Evolutionary conservation across 2,329 filamentous ascomycete species (phyloP), one percentile per base, ranked within the genome.

Genomic region (Pseudocercospora ulei): DNA sequence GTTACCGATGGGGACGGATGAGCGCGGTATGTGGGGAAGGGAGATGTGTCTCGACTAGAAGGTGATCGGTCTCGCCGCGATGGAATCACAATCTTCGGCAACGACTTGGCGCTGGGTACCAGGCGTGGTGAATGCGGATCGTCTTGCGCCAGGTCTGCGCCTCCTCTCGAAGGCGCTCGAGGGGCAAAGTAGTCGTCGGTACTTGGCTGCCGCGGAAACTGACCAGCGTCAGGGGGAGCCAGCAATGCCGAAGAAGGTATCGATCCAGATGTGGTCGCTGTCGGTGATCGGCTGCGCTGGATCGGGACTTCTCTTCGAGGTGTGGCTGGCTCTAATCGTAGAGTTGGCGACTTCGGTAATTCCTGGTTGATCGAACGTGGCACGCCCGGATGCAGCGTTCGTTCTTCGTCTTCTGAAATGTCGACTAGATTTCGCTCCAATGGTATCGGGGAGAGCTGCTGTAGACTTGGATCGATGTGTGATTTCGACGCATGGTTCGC

Each of bases 1-100:
- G 72, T 67, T 4, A 65, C 65, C 7, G 54, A 55, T 2, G 65
- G 58, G 5, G 65, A 64, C 23, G 54, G 54, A 6, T 60, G 56
- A 40, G 65, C 82, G 2, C 71, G 69, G 47, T 76, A 82, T 3
- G 67, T 61, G 1, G 82, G 82, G 46, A 90, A 88, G 0, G 81
- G 78, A 3, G 74, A 72, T 3, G 68, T 61, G 27, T 44, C 46
- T 3, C 69, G 65, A 3, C 63, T 62, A 1, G 53, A 65, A 14
- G 48, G 51, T 5, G 58, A 58, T 29, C 50, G 43, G 20, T 44
- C 49, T 13, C 30, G 30, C 23, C 48, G 46, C 14, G 51, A 49
- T 19, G 64, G 63, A 34, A 70, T 64, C 5, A 57, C 44, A 26
- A 70, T 54, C 42, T 62, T 65, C 2, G 65, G 61, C 4, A 62